A percentile compares a stretch with the other conserved stretches of the same genome.
These are phyloP conservation scores for Moelleriella libera DNA, from an alignment of 2,329 filamentous ascomycete genomes.

Conservation along the genomic window DNA sequence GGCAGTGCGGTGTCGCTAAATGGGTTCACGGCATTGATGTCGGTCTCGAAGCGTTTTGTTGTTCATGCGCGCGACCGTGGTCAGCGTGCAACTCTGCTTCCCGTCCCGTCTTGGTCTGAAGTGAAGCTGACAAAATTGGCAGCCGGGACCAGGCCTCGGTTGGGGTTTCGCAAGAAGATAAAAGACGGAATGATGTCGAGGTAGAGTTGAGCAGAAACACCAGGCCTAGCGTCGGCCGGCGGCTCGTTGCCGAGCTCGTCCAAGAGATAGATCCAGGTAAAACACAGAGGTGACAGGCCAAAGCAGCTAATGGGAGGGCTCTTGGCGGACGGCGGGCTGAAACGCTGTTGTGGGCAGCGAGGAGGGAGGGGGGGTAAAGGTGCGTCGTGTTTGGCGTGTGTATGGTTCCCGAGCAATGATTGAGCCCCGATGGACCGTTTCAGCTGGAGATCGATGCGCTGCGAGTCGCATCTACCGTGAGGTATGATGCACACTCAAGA, in stretches of 20 bases:
- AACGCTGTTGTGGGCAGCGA: background rate
- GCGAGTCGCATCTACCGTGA: background rate
- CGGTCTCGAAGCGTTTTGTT: background rate
- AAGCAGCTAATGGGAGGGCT: background rate
- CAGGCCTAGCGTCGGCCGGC: background rate
- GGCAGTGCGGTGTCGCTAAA: background rate
- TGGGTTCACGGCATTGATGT: background rate
- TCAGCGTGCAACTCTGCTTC: background rate
- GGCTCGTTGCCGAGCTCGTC: background rate
- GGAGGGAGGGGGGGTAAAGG: background rate
- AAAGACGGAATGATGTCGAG: background rate
- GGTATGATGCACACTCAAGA: background rate
- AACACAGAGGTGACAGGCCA: background rate
- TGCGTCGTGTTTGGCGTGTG: background rate
- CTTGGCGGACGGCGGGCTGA: background rate
- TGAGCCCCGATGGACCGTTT: background rate
- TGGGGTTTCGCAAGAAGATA: background rate
- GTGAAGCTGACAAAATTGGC: background rate
- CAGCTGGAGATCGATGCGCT: background rate
- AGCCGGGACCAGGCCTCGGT: background rate
- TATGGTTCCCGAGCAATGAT: background rate
- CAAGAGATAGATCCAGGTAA: background rate
- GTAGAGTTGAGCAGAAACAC: background rate
- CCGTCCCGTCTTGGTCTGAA: background rate
- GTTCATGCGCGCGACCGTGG: background rate